Evolutionary conservation across 1,139 yeast genomes (phyloP).

Genomic region (Geotrichum carabidarum): DNA sequence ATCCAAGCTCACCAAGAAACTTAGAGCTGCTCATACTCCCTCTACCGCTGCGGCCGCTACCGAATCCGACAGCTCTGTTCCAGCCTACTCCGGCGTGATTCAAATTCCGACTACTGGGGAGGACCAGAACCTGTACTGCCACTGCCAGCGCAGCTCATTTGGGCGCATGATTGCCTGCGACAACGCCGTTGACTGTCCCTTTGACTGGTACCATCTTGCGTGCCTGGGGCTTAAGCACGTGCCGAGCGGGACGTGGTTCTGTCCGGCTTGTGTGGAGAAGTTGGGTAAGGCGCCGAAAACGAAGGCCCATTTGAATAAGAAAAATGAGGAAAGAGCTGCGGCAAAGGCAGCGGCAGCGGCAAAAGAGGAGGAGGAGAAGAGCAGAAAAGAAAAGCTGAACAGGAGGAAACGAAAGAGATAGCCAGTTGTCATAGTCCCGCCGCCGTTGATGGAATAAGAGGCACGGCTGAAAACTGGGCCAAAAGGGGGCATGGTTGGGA

Average conservation of each 20-base stretch:
- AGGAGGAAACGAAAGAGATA: too few relatives aligned
- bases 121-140: slow-evolving; percentile 9
- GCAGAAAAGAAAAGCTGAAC: too few relatives aligned
- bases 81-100: not conserved
- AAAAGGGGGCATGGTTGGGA: too few relatives aligned
- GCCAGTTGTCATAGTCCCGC: too few relatives aligned
- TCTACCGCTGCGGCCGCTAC: not conserved
- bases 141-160: slow-evolving; percentile 9
- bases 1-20: too few relatives aligned
- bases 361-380: too few relatives aligned
- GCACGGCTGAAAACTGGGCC: too few relatives aligned
- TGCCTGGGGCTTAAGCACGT: slow-evolving; percentile 6
- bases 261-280: slow-evolving; percentile 12
- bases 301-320: not conserved
- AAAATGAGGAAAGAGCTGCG: too few relatives aligned
- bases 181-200: slow-evolving; percentile 5
- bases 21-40: too few relatives aligned
- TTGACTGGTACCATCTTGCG: slow-evolving; percentile 13
- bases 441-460: too few relatives aligned
- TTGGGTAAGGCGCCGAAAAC: slow-evolving; percentile 3
- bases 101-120: not conserved
- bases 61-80: not conserved
- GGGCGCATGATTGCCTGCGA: slow-evolving; percentile 17
- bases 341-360: too few relatives aligned
- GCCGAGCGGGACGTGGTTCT: slow-evolving; percentile 16